Conservation (phyloP, 192 early-diverging fungal species). For the Entomortierella parvispora region DNA sequence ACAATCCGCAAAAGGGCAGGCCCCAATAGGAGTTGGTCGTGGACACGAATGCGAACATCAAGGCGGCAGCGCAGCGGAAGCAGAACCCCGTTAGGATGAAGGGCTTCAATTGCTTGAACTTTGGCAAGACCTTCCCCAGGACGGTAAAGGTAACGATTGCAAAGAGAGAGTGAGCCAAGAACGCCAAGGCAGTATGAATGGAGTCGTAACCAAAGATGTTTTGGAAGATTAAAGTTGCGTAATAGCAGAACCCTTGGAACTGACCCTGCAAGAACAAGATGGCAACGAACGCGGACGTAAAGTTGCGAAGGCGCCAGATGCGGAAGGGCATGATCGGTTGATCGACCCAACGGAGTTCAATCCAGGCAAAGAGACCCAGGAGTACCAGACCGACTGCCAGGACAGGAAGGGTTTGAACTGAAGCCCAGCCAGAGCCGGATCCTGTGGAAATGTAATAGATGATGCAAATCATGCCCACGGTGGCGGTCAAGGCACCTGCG, state of each 20-base stretch:
- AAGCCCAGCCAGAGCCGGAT: constrained; percentile 35
- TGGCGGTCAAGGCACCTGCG: constrained; percentile 37
- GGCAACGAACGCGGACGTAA: constrained; percentile 57
- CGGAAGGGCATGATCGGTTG: constrained; percentile 55
- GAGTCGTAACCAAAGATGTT: constrained; percentile 53
- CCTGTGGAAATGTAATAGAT: constrained; percentile 52
- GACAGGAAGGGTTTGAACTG: constrained; percentile 40
- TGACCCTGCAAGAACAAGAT: constrained; percentile 47
- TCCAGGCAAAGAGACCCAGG: constrained; percentile 47
- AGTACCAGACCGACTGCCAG: constrained; percentile 47
- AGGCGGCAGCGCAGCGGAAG: constrained; percentile 15
- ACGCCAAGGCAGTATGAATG: constrained; percentile 54
- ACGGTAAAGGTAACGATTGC: constrained; percentile 36
- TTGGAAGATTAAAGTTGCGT: constrained; percentile 58
- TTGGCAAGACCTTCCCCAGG: constrained; percentile 53
- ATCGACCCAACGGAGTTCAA: constrained; percentile 28
- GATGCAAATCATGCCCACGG: constrained; percentile 42
- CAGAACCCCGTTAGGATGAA: constrained; percentile 33
- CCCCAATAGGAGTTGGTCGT: constrained; percentile 37
- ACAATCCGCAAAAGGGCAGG: constrained; percentile 37
- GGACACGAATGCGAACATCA: constrained; percentile 41
- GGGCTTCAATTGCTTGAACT: constrained; percentile 20
- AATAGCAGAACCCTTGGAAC: constrained; percentile 55
- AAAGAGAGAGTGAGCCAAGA: constrained; percentile 52
- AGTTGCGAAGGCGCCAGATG: constrained; percentile 58